These are phyloP conservation scores for Aspergillus neoniger DNA, from an alignment of 2,329 filamentous ascomycete genomes.

Conservation along the genomic window DNA sequence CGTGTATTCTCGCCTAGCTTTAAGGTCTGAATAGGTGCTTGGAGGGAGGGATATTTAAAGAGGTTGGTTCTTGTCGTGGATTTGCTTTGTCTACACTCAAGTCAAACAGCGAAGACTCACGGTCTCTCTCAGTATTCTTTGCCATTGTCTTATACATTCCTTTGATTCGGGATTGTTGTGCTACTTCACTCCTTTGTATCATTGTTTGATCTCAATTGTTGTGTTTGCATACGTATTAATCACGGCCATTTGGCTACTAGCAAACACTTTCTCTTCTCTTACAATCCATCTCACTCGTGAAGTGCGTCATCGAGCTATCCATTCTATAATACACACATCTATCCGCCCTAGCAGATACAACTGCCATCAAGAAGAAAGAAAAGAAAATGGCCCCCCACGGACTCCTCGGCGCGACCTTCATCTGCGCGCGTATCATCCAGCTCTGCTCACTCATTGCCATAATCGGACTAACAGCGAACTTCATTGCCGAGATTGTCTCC, in stretches of 20 bases:
- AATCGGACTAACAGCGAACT: conserved; percentile 79
- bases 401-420: conserved; percentile 77
- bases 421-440: conserved; percentile 70
- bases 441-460: conserved; percentile 71
- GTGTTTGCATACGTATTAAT: neutral
- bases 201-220: neutral
- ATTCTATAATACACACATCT: conserved; percentile 1
- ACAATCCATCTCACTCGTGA: neutral
- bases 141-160: neutral
- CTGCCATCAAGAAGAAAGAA: neutral
- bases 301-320: neutral
- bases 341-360: neutral
- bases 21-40: no score
- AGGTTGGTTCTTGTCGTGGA: neutral
- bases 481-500: conserved; percentile 73
- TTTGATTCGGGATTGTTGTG: neutral
- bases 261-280: neutral
- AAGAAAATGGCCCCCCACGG: conserved; percentile 54
- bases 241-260: neutral
- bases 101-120: neutral
- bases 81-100: neutral
- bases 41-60: no score
- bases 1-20: no score
- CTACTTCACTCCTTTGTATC: conserved; percentile 1
- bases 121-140: neutral